Percentiles rank a stretch among this genome's conserved stretches.
Conservation (phyloP, 257 asterid species). For the Ajuga chamaepitys region DNA sequence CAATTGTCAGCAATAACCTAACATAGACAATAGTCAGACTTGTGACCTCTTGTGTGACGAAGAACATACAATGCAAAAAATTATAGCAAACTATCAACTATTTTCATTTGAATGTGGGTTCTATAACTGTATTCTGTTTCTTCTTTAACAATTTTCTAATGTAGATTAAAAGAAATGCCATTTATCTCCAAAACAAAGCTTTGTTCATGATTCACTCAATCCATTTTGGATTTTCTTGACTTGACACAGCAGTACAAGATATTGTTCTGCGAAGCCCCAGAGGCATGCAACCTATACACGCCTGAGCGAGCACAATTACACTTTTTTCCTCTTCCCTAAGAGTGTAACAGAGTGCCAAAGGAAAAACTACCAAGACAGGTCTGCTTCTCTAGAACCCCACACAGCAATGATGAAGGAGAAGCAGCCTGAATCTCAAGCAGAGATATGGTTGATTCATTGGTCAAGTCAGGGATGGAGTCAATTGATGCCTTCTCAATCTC, state of each 20-base stretch:
- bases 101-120: not conserved
- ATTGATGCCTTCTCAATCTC: not conserved
- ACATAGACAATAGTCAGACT: not conserved
- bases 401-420: too few relatives aligned
- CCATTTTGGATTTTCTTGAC: not conserved
- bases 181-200: not conserved
- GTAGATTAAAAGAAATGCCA: not conserved
- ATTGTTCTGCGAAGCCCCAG: not conserved
- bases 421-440: not conserved
- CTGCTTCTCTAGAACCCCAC: not conserved
- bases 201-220: not conserved
- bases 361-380: not conserved
- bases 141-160: not conserved
- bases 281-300: not conserved
- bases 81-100: not conserved
- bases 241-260: not conserved
- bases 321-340: not conserved
- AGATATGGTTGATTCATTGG: not conserved
- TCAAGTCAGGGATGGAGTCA: not conserved
- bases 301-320: not conserved
- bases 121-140: not conserved
- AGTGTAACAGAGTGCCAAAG: not conserved
- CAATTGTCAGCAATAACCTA: slow-evolving; percentile 1
- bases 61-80: not conserved
- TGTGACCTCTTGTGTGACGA: not conserved